These are phyloP conservation scores for Coelastrella sp. DNA, from an alignment of 139 green algal genomes.

Conservation along the genomic window DNA sequence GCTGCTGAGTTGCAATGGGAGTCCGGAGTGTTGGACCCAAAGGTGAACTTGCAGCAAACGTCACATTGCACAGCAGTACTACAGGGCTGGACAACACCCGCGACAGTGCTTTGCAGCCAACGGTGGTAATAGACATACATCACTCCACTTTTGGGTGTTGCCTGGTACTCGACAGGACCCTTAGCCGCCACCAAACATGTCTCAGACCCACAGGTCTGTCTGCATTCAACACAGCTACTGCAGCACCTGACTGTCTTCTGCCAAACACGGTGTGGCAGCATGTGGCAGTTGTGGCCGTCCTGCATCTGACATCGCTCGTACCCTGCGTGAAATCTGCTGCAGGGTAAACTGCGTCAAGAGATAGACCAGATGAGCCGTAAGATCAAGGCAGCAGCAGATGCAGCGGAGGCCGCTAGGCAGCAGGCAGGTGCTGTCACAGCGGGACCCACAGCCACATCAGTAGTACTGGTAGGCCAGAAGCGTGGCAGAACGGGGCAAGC, in stretches of 20 bases:
- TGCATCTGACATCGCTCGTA: no score
- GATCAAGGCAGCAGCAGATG: conserved; percentile 11
- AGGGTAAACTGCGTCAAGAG: conserved; percentile 26
- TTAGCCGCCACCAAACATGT: no score
- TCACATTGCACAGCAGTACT: neutral
- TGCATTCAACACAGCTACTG: no score
- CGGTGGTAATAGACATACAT: no score
- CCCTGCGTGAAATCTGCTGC: neutral
- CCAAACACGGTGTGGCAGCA: no score
- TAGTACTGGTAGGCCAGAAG: conserved; percentile 35
- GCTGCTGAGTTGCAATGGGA: neutral
- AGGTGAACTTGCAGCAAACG: neutral
- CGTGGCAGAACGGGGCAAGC: neutral
- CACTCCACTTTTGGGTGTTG: no score
- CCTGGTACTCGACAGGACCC: no score
- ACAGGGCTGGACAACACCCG: no score
- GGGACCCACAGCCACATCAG: neutral
- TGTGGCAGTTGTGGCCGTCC: no score
- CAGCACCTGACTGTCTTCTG: no score
- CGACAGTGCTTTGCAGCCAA: no score
- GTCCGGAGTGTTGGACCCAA: conserved; percentile 31
- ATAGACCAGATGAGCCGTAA: neutral
- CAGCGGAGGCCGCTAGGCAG: neutral
- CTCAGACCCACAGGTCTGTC: no score
- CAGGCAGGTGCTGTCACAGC: conserved; percentile 24